A percentile compares a stretch with the other conserved stretches of the same genome.
Evolutionary conservation across 345 rosid species (phyloP).

Genomic region (Fremontodendron californicum): DNA sequence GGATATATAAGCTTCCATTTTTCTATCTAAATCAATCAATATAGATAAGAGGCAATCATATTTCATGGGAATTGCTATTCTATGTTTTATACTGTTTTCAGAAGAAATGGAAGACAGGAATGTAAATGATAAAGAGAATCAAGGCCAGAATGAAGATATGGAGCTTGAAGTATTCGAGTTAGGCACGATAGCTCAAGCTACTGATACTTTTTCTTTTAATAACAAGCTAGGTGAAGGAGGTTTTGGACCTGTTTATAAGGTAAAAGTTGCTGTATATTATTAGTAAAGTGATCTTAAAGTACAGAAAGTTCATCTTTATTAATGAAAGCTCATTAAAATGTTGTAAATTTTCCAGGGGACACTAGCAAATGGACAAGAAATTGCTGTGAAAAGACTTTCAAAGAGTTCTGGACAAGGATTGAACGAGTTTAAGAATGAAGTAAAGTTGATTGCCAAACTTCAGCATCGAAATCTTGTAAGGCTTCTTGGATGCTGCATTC

Average conservation of each 20-base stretch:
- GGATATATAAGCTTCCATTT: not conserved
- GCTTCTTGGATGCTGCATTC: conserved; percentile 35
- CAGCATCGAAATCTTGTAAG: conserved; percentile 50
- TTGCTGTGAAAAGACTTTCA: conserved; percentile 51
- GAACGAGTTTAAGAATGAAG: conserved; percentile 46
- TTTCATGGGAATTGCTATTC: not conserved
- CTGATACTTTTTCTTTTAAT: conserved; percentile 31
- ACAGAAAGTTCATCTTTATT: not conserved
- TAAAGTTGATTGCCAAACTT: conserved; percentile 38
- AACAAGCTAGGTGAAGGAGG: conserved; percentile 56
- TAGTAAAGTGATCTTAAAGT: not conserved
- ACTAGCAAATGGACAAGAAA: conserved; percentile 35
- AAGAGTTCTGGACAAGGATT: conserved; percentile 41
- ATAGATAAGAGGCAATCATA: not conserved
- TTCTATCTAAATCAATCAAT: not conserved
- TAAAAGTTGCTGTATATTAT: conserved; percentile 5
- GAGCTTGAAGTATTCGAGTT: conserved; percentile 23
- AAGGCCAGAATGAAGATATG: conserved; percentile 10
- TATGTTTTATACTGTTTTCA: not conserved
- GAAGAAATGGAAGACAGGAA: not conserved
- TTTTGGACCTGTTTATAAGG: conserved; percentile 62
- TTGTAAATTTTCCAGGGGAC: conserved; percentile 29
- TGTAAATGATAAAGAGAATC: not conserved
- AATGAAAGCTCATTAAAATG: not conserved
- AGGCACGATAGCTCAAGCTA: conserved; percentile 27